Evolutionary conservation across 495 filamentous ascomycete genomes (phyloP), one percentile per base, ranked within the genome.

Genomic region (Staphylotrichum tortipilum): DNA sequence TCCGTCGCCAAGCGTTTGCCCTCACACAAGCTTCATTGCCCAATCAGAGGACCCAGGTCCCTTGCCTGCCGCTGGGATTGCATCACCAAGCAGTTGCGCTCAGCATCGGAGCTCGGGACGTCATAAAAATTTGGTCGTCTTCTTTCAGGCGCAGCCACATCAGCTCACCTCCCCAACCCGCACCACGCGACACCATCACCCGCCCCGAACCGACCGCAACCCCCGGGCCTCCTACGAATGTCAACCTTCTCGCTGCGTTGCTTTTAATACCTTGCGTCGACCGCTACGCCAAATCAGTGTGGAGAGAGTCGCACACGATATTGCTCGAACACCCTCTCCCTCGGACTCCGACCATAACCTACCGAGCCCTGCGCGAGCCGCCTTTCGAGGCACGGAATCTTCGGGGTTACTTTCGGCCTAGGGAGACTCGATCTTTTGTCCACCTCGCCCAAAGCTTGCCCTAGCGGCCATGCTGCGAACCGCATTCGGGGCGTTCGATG

Each of bases 111-210:
- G 44, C 50, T 47, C 42, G 42, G 36, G 39, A 39, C 36, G 50
- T 49, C 52, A 45, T 38, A 49, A 55, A 58, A 54, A 50, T 44
- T n/a, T n/a, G n/a, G n/a, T n/a, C n/a, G n/a, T n/a, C n/a, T n/a
- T 47, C 29, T 33, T 41, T 30, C 7, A 19, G 34, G 22, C 22
- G 28, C 18, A 33, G 45, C 36, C 34, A 22, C 47, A 58, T 55
- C 56, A 50, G 44, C 53, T 22, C 46, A 44, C n/a, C n/a, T n/a
- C n/a, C n/a, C n/a, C n/a, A n/a, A n/a, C n/a, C n/a, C n/a, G n/a
- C n/a, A n/a, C 29, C 29, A 24, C 12, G 11, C 40, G 18, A 51
- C 43, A 36, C 11, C 38, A 28, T 28, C 18, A 45, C 45, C 21
- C 21, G 37, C 17, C 47, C 43, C 24, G 21, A 34, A 48, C 44